These are phyloP conservation scores for Eutrema japonicum DNA, from an alignment of 345 rosid genomes.

Conservation along the genomic window DNA sequence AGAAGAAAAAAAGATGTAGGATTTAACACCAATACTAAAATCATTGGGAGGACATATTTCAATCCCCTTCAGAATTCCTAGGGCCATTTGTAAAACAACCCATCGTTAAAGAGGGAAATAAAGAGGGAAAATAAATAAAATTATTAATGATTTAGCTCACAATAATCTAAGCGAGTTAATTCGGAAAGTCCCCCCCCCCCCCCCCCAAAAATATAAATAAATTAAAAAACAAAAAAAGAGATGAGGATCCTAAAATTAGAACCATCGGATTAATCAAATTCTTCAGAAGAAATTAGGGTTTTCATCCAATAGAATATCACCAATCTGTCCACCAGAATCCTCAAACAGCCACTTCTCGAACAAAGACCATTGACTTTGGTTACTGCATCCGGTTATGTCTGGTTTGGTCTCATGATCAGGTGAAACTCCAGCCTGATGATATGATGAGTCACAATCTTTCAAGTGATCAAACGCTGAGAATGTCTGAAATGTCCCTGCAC, in stretches of 20 bases:
- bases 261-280: conserved; percentile 25
- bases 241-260: conserved; percentile 23
- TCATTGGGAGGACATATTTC: conserved; percentile 25
- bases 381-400: conserved; percentile 37
- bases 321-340: conserved; percentile 54
- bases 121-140: conserved; percentile 29
- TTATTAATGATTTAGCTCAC: conserved; percentile 30
- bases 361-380: conserved; percentile 55
- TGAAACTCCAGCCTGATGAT: conserved; percentile 50
- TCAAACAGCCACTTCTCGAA: conserved; percentile 79
- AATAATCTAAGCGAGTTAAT: conserved; percentile 33
- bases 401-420: conserved; percentile 58
- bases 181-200: not conserved
- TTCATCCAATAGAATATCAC: conserved; percentile 56
- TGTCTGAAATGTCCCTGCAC: conserved; percentile 52
- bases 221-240: conserved; percentile 18
- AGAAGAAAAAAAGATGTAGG: not conserved
- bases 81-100: not conserved
- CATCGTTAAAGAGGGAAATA: conserved; percentile 9
- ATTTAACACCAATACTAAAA: conserved; percentile 29
- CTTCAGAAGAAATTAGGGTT: conserved; percentile 51
- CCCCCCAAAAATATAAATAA: not conserved
- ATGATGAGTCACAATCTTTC: conserved; percentile 56
- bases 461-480: conserved; percentile 53
- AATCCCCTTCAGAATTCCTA: conserved; percentile 18